A percentile compares a stretch with the other conserved stretches of the same genome.
These are phyloP conservation scores for Pelomyxa schiedti DNA, from an alignment of 78 protist genomes.

Conservation along the genomic window DNA sequence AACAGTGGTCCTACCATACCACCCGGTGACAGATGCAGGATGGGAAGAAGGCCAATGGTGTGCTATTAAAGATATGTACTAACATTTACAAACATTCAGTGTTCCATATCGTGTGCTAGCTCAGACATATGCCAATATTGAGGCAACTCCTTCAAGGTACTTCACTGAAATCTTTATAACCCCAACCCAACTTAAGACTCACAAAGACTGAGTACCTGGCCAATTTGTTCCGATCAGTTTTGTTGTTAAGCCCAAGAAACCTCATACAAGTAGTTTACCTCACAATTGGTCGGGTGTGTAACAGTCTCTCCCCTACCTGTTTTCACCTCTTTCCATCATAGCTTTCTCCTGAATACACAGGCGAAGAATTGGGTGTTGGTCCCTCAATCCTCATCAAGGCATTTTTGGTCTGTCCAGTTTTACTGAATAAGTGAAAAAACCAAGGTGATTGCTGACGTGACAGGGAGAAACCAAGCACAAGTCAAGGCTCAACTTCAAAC, in stretches of 20 bases:
- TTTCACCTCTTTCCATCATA: not conserved
- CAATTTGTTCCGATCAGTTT: conserved; percentile 40
- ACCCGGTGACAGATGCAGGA: conserved; percentile 46
- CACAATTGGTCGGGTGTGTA: conserved; percentile 39
- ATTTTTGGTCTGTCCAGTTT: too few relatives aligned
- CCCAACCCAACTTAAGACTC: conserved; percentile 32
- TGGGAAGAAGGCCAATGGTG: conserved; percentile 41
- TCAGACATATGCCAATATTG: conserved; percentile 40
- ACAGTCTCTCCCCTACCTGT: not conserved
- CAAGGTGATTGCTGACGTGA: conserved; percentile 63
- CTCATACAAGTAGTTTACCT: conserved; percentile 42
- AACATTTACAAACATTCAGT: not conserved
- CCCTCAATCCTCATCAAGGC: conserved; percentile 64
- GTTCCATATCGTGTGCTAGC: conserved; percentile 59
- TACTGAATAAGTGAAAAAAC: too few relatives aligned
- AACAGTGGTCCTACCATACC: conserved; percentile 3
- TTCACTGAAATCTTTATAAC: too few relatives aligned
- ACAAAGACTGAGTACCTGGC: conserved; percentile 27
- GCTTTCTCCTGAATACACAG: conserved; percentile 75
- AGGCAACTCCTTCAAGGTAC: too few relatives aligned
- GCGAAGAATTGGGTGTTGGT: conserved; percentile 91
- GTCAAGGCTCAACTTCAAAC: conserved; percentile 35
- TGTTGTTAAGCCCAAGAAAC: conserved; percentile 33
- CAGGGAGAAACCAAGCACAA: conserved; percentile 33
- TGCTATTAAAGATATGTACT: not conserved